Conservation (phyloP, 2,329 filamentous ascomycete species). For the Sporothrix dimorphospora region DNA sequence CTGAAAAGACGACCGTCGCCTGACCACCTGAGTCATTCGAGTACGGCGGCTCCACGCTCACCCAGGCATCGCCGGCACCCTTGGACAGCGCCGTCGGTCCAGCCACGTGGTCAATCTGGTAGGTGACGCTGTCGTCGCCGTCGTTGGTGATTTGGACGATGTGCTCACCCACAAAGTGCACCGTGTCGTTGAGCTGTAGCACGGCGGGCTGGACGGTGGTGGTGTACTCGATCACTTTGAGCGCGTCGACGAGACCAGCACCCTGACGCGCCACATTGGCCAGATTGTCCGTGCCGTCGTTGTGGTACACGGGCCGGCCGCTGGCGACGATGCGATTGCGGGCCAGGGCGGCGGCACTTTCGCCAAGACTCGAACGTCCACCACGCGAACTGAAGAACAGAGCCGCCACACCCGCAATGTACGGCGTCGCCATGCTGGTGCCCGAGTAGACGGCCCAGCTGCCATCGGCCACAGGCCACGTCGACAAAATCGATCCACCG, state of each 20-base stretch:
- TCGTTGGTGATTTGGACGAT: slow-evolving; percentile 24
- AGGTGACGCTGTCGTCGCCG: slow-evolving; percentile 20
- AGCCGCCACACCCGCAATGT: slow-evolving; percentile 24
- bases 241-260: slow-evolving; percentile 31
- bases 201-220: slow-evolving; percentile 24
- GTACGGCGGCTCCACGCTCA: slow-evolving; percentile 28
- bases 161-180: slow-evolving; percentile 28
- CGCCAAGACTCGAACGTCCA: neutral
- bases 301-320: slow-evolving; percentile 3
- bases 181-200: slow-evolving; percentile 32
- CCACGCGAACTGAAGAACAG: slow-evolving; percentile 20
- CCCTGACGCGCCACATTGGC: slow-evolving; percentile 28
- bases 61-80: slow-evolving; percentile 28
- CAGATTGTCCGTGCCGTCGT: slow-evolving; percentile 8
- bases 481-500: slow-evolving; percentile 55
- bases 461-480: slow-evolving; percentile 47
- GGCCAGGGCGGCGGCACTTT: neutral
- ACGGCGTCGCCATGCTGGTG: slow-evolving; percentile 53
- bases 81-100: slow-evolving; percentile 26
- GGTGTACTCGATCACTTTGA: slow-evolving; percentile 29
- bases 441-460: slow-evolving; percentile 53
- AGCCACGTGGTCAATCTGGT: slow-evolving; percentile 26
- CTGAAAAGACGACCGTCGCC: slow-evolving; percentile 6
- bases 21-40: neutral
- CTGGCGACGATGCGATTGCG: slow-evolving; percentile 21